phyloP scores from a whole-genome alignment of 1,284 basidiomycete genomes.

The Ceratobasidium papillatum region DNA sequence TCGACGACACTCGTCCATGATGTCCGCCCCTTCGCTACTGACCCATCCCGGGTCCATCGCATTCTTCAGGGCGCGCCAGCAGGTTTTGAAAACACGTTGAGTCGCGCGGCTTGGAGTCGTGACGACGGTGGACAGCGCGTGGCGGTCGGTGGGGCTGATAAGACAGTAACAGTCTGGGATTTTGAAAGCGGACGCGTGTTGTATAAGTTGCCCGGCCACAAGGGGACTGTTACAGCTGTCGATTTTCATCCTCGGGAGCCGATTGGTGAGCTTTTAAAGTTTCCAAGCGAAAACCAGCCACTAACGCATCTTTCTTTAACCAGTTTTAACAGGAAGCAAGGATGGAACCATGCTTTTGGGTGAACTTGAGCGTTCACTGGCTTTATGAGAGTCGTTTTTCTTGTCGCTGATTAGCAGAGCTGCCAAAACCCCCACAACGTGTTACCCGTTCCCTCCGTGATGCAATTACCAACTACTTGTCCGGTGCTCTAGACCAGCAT shows the following conservation, averaged over 20 bases:
- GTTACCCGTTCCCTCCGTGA: conserved; percentile 13
- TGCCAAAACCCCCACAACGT: conserved; percentile 22
- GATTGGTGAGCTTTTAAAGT: conserved; percentile 68
- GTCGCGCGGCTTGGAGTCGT: conserved; percentile 82
- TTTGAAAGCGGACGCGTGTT: conserved; percentile 83
- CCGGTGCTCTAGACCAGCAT: conserved; percentile 22
- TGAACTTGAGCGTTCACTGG: conserved; percentile 70
- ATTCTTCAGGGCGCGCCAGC: conserved; percentile 84
- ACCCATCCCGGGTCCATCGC: conserved; percentile 80
- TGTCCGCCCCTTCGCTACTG: conserved; percentile 88
- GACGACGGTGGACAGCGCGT: conserved; percentile 76
- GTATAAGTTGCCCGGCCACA: conserved; percentile 95
- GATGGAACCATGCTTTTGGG: conserved; percentile 89
- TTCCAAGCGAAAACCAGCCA: not conserved
- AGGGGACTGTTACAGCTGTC: conserved; percentile 88
- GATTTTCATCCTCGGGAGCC: conserved; percentile 94
- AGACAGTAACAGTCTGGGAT: conserved; percentile 93
- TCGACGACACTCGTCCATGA: conserved; percentile 89
- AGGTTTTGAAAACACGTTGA: conserved; percentile 86
- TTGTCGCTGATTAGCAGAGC: not conserved
- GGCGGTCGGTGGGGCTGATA: conserved; percentile 80
- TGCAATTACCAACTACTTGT: conserved; percentile 4
- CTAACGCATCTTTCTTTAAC: conserved; percentile 13
- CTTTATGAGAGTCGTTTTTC: conserved; percentile 14
- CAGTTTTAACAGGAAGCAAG: conserved; percentile 84